Percentiles rank a stretch among this genome's conserved stretches.
phyloP scores from a whole-genome alignment of 2,329 filamentous ascomycete genomes.

The Epichloe glyceriae region DNA sequence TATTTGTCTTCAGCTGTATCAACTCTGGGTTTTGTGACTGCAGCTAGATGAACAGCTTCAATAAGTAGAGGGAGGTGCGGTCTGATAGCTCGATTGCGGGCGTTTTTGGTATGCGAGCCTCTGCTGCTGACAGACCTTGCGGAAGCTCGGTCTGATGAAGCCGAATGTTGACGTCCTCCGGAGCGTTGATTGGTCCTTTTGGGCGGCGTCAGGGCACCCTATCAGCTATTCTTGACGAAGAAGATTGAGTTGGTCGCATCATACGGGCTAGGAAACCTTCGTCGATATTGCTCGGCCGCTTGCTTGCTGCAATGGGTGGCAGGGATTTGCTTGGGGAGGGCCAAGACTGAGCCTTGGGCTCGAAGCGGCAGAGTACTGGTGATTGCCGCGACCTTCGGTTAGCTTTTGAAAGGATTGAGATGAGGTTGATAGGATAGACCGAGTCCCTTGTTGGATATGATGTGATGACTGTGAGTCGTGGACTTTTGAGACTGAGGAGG shows the following conservation, averaged over 20 bases:
- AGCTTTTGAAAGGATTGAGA: conserved; percentile 24
- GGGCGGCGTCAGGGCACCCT: conserved; percentile 41
- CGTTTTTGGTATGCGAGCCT: background rate
- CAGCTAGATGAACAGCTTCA: background rate
- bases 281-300: conserved; percentile 43
- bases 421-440: conserved; percentile 19
- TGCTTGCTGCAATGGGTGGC: conserved; percentile 3
- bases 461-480: conserved; percentile 13
- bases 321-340: conserved; percentile 41
- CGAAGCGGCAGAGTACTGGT: conserved; percentile 31
- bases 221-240: conserved; percentile 53
- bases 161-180: background rate
- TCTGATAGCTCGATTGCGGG: background rate
- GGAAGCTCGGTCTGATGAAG: background rate
- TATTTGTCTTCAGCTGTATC: background rate
- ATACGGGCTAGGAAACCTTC: conserved; percentile 67
- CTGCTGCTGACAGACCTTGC: conserved; percentile 1
- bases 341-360: conserved; percentile 40
- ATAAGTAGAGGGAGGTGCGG: background rate
- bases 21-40: background rate
- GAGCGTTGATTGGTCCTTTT: conserved; percentile 21
- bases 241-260: conserved; percentile 64
- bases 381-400: conserved; percentile 24
- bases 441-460: conserved; percentile 20
- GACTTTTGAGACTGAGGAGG: conserved; percentile 52